These are phyloP conservation scores for Fusarium setosum DNA, from an alignment of 2,329 filamentous ascomycete genomes.

Conservation along the genomic window DNA sequence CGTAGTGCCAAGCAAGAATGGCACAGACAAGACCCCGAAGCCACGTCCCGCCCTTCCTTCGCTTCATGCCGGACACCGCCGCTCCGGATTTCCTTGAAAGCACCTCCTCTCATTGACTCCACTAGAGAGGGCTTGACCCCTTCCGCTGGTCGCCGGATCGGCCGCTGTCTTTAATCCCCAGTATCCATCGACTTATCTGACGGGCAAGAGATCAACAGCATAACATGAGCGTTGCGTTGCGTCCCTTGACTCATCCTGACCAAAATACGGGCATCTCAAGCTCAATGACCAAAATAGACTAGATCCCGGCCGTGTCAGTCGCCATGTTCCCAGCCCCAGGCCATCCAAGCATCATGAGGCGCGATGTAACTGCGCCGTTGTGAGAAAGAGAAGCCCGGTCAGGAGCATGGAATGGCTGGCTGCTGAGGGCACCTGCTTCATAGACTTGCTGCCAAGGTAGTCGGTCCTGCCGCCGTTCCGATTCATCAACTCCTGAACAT, in stretches of 20 bases:
- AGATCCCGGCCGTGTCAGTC: conserved; percentile 12
- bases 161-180: conserved; percentile 3
- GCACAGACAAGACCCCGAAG: conserved; percentile 13
- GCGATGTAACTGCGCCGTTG: conserved; percentile 7
- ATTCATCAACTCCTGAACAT: conserved; percentile 17
- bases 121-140: neutral
- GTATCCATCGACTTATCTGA: neutral
- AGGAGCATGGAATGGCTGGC: conserved; percentile 6
- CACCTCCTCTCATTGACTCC: neutral
- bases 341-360: neutral
- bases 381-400: neutral
- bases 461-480: conserved; percentile 5
- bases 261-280: conserved; percentile 2
- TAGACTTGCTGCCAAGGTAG: conserved; percentile 12
- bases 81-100: conserved; percentile 8
- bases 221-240: neutral
- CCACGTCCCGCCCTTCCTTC: conserved; percentile 13
- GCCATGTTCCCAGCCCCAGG: conserved; percentile 1
- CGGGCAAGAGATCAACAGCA: conserved; percentile 4
- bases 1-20: conserved; percentile 16
- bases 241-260: neutral
- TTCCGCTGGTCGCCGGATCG: neutral
- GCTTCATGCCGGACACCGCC: conserved; percentile 24
- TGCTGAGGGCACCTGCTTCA: neutral
- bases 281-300: conserved; percentile 22